Evolutionary conservation across 2,329 filamentous ascomycete species (phyloP).

Genomic region (Setomelanomma holmii): DNA sequence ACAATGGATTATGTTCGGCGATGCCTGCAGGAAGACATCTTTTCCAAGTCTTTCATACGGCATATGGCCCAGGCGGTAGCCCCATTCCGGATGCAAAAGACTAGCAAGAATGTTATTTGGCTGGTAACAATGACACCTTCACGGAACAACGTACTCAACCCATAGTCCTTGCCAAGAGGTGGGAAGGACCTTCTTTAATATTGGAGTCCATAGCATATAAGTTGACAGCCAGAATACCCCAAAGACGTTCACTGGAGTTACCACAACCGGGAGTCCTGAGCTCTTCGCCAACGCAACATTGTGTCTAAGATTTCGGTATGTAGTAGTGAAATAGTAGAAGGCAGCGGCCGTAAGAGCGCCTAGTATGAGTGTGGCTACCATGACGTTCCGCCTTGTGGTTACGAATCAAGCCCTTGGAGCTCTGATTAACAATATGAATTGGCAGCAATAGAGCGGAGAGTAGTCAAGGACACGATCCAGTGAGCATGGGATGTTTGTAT

Average conservation of each 20-base stretch:
- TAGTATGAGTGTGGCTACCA: slow-evolving; percentile 35
- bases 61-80: slow-evolving; percentile 62
- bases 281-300: slow-evolving; percentile 55
- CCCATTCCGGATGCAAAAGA: slow-evolving; percentile 66
- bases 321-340: slow-evolving; percentile 39
- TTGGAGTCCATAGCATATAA: slow-evolving; percentile 60
- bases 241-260: slow-evolving; percentile 55
- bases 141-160: slow-evolving; percentile 61
- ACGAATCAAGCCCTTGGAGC: too few species aligned
- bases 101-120: slow-evolving; percentile 43
- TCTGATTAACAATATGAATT: too few species aligned
- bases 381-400: too few species aligned
- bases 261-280: slow-evolving; percentile 55
- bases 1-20: slow-evolving; percentile 61
- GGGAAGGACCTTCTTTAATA: slow-evolving; percentile 63
- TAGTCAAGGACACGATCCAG: too few species aligned
- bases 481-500: too few species aligned
- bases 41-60: slow-evolving; percentile 64
- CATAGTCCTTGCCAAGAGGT: slow-evolving; percentile 63
- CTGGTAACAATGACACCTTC: not conserved
- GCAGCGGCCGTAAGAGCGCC: slow-evolving; percentile 37
- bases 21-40: slow-evolving; percentile 71
- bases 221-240: slow-evolving; percentile 65
- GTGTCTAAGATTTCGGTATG: slow-evolving; percentile 46
- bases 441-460: too few species aligned